Evolutionary conservation across 176 grass and related monocot genomes (phyloP), one percentile per base, ranked within the genome.

Genomic region (Hyparrhenia diplandra): DNA sequence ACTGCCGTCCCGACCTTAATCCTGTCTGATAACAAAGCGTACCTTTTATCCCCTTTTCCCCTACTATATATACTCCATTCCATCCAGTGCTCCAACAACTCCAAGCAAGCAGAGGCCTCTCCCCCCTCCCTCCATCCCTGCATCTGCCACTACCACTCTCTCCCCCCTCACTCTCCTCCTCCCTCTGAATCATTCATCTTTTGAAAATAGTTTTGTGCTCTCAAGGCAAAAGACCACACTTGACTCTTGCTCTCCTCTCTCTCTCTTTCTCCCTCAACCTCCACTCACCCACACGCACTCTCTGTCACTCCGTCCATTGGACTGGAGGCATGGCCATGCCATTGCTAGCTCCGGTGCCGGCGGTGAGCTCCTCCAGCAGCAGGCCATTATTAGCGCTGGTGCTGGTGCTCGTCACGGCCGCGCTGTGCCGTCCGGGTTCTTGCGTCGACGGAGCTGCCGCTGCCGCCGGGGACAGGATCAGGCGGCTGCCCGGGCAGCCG

Each of bases 401-500:
- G 36, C 4, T 78, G 13, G 35, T 73, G 62, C 63, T 79, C 0
- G 13, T 78, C 23, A 75, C 71, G 43, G 43, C 83, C 13, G 57
- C 66, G 55, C 37, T 82, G 65, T 78, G 80, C 32, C 85, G 73
- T 39, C 74, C 80, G 23, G 65, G 75, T 59, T 76, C 74, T 23
- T 88, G 88, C 69, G 69, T 58, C 54, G 66, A 24, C 54, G 78
- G 55, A n/a, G 4, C 45, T 3, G 54, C 54, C 1, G 14, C 45
- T 5, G 82, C 65, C 3, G 64, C 45, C 0, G 77, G 31, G 29
- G 92, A 95, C 36, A 93, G 80, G 87, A 91, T 99, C 82, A 35
- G 79, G 65, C 86, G 25, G 81, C 87, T 99, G 43, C 96, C 96
- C 17, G 92, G 96, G 21, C 92, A 99, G 68, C 96, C 96, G 16